These are phyloP conservation scores for Tillandsia leiboldiana DNA, from an alignment of 176 grass and related monocot genomes.

Conservation along the genomic window DNA sequence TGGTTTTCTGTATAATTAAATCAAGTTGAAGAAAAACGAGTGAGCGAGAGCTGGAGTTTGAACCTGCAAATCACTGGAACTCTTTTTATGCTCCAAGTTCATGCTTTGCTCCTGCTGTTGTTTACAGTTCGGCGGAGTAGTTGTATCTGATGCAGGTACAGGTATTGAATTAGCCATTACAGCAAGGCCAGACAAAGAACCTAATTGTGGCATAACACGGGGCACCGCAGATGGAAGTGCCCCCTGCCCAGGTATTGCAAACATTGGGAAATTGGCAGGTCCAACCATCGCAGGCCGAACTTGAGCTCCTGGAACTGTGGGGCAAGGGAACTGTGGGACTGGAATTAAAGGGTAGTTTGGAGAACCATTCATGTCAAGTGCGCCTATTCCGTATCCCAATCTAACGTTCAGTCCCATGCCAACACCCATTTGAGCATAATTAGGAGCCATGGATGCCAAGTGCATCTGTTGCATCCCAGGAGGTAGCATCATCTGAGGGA, in stretches of 20 bases:
- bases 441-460: conserved; percentile 25
- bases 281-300: conserved; percentile 27
- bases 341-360: conserved; percentile 16
- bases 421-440: conserved; percentile 30
- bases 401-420: conserved; percentile 23
- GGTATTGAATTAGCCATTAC: conserved; percentile 24
- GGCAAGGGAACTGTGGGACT: conserved; percentile 11
- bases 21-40: not conserved
- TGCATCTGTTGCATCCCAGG: conserved; percentile 49
- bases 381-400: conserved; percentile 40
- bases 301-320: conserved; percentile 5
- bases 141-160: conserved; percentile 24
- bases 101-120: conserved; percentile 29
- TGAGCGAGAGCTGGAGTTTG: conserved; percentile 20
- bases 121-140: conserved; percentile 5
- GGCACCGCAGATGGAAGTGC: conserved; percentile 12
- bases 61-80: conserved; percentile 19
- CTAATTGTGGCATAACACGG: conserved; percentile 8
- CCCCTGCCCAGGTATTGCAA: conserved; percentile 27
- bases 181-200: conserved; percentile 26
- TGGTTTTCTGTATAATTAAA: not conserved
- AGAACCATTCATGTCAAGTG: conserved; percentile 38
- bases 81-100: conserved; percentile 26
- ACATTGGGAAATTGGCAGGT: conserved; percentile 15
- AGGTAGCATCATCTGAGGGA: conserved; percentile 40